Base-by-base conservation (phyloP, 192 early-diverging fungal genomes). In the Spinellus fusiger region DNA sequence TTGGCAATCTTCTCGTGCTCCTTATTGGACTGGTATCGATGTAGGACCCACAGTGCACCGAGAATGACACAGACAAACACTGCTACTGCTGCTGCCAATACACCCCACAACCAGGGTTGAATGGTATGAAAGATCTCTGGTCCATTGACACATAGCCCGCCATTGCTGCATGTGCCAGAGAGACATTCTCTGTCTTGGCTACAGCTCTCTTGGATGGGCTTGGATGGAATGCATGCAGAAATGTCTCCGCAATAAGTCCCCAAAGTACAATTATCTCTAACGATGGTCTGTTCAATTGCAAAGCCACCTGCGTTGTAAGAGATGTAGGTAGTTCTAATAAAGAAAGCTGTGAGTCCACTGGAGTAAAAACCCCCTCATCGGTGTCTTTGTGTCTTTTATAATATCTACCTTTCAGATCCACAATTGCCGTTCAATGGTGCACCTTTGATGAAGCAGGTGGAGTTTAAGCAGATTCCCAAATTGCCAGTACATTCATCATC, bases 211-310 rank as follows among this genome's bases (percentile, higher is more conserved):
- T 63, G 66, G 27, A 56, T 50, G 0, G 59, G 18, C 9, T 59
- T 56, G 16, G 62, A 56, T 6, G 40, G 44, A 25, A 74, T 46
- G 38, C 72, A 74, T 23, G 64, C 29, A 1, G 6, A 16, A 15
- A 29, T 4, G 13, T 55, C 54, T 23, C 49, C 29, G 48, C 67
- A 74, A 29, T 61, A 74, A 22, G 72, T 56, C 4, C 59, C 63
- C 23, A 33, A 26, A 1, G 72, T 74, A 48, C 72, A 74, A 56
- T 74, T 74, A 37, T 74, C 72, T 27, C 72, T 58, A 15, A 68
- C 47, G 16, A 66, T 56, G 0, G 54, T 65, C 35, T 64, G 71
- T 37, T 52, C 35, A 38, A 65, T 27, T 12, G 51, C 54, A 29
- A 54, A 28, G 8, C 65, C 61, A 4, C 47, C 12, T 3, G 70